A percentile compares a stretch with the other conserved stretches of the same genome.
Conservation (phyloP, 345 rosid species). For the Eucalyptus cloeziana region DNA sequence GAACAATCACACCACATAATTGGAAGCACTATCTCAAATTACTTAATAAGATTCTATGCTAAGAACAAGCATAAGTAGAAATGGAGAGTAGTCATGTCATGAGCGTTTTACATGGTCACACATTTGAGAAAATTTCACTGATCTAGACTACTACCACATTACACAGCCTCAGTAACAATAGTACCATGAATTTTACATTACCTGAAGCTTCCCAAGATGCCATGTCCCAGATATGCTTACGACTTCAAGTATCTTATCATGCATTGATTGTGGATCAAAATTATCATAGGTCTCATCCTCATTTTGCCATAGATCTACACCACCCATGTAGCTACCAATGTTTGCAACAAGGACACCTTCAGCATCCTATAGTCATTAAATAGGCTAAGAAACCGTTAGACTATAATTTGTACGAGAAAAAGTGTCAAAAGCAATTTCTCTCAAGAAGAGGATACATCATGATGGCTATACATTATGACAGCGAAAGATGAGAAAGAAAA, state of each 20-base stretch:
- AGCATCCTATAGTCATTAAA: constrained; percentile 45
- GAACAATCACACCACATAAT: background rate
- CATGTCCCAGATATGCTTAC: constrained; percentile 92
- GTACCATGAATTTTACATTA: background rate
- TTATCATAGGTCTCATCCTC: constrained; percentile 76
- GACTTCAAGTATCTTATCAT: constrained; percentile 74
- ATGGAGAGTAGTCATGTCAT: background rate
- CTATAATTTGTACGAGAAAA: background rate
- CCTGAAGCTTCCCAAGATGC: constrained; percentile 97
- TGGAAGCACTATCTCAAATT: background rate
- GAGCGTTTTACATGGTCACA: background rate
- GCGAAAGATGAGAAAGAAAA: background rate
- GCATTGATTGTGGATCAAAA: constrained; percentile 85
- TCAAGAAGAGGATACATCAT: background rate
- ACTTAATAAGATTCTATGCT: background rate
- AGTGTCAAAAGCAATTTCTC: background rate
- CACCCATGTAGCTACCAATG: constrained; percentile 97
- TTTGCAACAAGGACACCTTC: constrained; percentile 89
- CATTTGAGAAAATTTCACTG: background rate
- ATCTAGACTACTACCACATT: background rate
- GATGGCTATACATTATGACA: background rate
- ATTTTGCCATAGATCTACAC: constrained; percentile 89
- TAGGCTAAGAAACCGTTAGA: background rate
- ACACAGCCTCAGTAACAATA: background rate
- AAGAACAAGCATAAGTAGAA: background rate